These are phyloP conservation scores for Fonsecaea monophora DNA, from an alignment of 2,329 filamentous ascomycete genomes.

Conservation along the genomic window DNA sequence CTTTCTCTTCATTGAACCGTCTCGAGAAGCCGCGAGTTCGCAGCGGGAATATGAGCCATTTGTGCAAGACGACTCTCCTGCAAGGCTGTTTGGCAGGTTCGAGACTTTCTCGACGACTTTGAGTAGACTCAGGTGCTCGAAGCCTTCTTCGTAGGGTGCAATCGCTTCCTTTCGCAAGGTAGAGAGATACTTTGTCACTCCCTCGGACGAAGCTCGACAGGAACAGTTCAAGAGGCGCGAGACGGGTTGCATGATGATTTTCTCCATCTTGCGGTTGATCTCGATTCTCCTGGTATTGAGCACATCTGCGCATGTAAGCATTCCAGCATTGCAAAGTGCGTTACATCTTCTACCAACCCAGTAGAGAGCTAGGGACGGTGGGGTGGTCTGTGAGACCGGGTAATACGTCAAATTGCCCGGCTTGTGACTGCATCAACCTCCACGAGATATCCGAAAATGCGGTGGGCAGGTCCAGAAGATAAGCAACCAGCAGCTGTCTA, in stretches of 20 bases:
- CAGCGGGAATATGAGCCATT: slow-evolving; percentile 3
- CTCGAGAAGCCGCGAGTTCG: not conserved
- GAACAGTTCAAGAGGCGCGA: not conserved
- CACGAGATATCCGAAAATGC: slow-evolving; percentile 2
- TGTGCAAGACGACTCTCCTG: not conserved
- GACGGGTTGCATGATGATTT: not conserved
- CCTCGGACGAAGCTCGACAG: not conserved
- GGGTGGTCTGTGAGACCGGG: slow-evolving; percentile 1
- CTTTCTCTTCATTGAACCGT: not conserved
- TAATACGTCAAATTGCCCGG: not conserved
- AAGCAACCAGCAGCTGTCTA: slow-evolving; percentile 3
- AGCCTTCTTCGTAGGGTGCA: not conserved
- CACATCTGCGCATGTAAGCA: slow-evolving; percentile 5
- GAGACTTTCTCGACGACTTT: slow-evolving; percentile 3
- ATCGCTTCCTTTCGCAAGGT: not conserved
- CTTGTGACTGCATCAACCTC: slow-evolving; percentile 6
- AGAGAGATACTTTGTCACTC: slow-evolving; percentile 4
- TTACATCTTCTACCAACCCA: not conserved
- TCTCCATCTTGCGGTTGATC: slow-evolving; percentile 8
- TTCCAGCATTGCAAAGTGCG: not conserved
- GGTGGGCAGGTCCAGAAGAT: not conserved
- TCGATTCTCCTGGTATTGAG: slow-evolving; percentile 6
- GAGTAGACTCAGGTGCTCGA: not conserved
- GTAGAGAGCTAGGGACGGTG: not conserved
- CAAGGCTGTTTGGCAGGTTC: not conserved